These are phyloP conservation scores for Saccharomyces hybrid DNA, from an alignment of 1,139 yeast genomes.

Conservation along the genomic window DNA sequence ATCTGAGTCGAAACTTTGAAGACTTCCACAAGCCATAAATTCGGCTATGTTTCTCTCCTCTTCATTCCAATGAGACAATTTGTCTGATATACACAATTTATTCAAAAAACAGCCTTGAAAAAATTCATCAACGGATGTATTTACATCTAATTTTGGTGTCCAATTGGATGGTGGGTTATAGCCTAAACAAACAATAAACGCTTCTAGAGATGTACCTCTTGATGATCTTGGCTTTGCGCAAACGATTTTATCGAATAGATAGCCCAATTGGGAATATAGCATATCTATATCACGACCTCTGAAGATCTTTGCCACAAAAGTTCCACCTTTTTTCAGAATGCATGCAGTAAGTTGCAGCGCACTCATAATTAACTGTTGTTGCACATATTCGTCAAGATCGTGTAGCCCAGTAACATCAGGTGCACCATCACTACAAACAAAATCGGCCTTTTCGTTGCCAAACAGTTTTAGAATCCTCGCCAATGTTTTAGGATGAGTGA, in stretches of 20 bases:
- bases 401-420: constrained; percentile 98
- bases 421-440: constrained; percentile 95
- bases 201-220: constrained; percentile 87
- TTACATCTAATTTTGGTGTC: constrained; percentile 56
- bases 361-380: constrained; percentile 83
- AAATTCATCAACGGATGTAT: constrained; percentile 70
- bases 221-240: constrained; percentile 96
- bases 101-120: constrained; percentile 61
- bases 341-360: constrained; percentile 90
- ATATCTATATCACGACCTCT: constrained; percentile 93
- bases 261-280: constrained; percentile 79
- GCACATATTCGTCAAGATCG: constrained; percentile 92
- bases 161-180: constrained; percentile 77
- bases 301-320: constrained; percentile 91
- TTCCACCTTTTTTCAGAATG: constrained; percentile 77
- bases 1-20: constrained; percentile 81
- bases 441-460: constrained; percentile 89
- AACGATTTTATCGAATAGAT: constrained; percentile 72
- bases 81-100: constrained; percentile 37
- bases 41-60: constrained; percentile 75
- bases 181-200: constrained; percentile 86
- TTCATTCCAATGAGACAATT: constrained; percentile 35
- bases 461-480: constrained; percentile 66
- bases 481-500: constrained; percentile 88
- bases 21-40: constrained; percentile 89